Base-by-base conservation (phyloP, 163 green algal species). In the Volvox carteri region DNA sequence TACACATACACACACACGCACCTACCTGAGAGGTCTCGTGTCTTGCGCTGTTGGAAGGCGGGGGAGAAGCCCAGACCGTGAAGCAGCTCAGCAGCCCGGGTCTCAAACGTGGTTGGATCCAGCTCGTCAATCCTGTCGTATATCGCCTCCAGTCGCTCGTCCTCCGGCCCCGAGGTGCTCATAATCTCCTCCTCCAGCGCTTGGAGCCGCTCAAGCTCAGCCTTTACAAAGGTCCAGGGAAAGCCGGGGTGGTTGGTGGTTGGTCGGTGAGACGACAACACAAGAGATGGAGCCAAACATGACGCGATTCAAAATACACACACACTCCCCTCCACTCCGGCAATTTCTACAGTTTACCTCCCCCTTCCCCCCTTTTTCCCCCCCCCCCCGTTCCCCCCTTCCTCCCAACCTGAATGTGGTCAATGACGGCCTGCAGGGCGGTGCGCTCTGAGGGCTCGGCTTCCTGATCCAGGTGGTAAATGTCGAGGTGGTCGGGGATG, bases 31-130 rank as follows among this genome's bases (percentile, higher is more conserved):
- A 96, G 94, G 88, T 96, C 95, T 81, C 92, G 95, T 37, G 95
- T 97, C 73, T 86, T 79, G 56, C 90, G 86, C 56, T 89, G 81
- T 67, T 88, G 81, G 67, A 81, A 81, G 81, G 62, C 62, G 37
- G 62, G 62, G 14, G 44, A 70, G 90, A 98, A 98, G 78, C 96
- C 96, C 56, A 98, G 92, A 9, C 96, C 95, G 80, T 97, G 92
- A 76, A 98, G 91, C 79, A 96, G 92, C 91, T 95, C 90, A 21
- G 91, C 90, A 1, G 94, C 94, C 16, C 93, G 86, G n/a, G 65
- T 84, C 90, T 97, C 95, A 88, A 96, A 95, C 28, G 90, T 96
- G 86, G 89, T 85, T 56, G 92, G 92, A 89, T 96, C 95, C 75
- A 96, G 88, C 88, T 95, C 94, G 28, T 96, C 94, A 37, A 97